phyloP scores from a whole-genome alignment of 1,284 basidiomycete species.

The Papiliotrema nemorosa region DNA sequence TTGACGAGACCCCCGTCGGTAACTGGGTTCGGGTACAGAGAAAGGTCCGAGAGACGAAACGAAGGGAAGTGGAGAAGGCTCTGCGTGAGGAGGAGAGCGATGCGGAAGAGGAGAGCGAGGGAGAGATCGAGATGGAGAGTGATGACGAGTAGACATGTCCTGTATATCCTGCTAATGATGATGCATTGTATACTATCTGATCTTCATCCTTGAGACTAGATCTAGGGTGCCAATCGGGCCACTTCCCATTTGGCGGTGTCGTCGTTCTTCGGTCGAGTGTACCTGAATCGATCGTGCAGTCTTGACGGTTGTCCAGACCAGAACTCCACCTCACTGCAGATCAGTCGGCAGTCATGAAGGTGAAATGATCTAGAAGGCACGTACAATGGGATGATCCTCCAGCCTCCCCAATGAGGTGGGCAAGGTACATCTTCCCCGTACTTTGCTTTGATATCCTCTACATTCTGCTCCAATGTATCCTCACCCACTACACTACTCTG shows the following conservation, averaged over 20 bases:
- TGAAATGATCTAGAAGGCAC: conserved; percentile 33
- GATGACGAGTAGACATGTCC: conserved; percentile 4
- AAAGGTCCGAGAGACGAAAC: conserved; percentile 73
- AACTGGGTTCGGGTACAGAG: conserved; percentile 74
- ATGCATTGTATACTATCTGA: not conserved
- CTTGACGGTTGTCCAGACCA: conserved; percentile 88
- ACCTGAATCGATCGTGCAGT: conserved; percentile 82
- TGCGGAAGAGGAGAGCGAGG: conserved; percentile 12
- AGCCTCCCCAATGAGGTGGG: conserved; percentile 95
- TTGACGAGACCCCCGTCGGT: conserved; percentile 71
- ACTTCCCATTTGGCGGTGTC: conserved; percentile 64
- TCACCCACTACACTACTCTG: conserved; percentile 76
- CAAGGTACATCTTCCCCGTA: conserved; percentile 63
- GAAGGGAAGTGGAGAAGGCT: conserved; percentile 57
- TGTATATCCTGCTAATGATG: not conserved
- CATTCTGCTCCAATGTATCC: conserved; percentile 62
- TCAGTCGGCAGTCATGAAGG: not conserved
- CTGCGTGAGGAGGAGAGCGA: conserved; percentile 32
- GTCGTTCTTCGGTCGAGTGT: conserved; percentile 60
- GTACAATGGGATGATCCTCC: conserved; percentile 84
- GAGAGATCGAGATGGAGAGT: conserved; percentile 6
- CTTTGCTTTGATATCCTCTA: conserved; percentile 60
- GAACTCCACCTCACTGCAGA: conserved; percentile 72
- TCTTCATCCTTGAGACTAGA: not conserved
- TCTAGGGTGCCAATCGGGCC: conserved; percentile 66